Evolutionary conservation across 768 basidiomycete genomes (phyloP).

Genomic region (Candolleomyces efflorescens): DNA sequence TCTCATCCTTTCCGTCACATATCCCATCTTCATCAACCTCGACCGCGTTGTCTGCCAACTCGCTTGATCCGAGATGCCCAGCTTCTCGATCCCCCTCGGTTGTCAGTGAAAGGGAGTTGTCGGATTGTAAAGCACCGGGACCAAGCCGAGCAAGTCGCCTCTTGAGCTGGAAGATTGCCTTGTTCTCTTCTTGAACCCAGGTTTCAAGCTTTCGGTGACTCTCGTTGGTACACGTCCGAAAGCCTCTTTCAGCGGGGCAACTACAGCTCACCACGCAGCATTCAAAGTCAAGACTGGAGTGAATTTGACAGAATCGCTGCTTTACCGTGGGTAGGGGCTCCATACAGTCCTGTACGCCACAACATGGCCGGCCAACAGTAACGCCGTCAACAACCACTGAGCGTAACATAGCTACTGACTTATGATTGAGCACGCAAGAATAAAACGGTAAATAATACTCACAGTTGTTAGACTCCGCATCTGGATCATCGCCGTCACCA

Average conservation of each 20-base stretch:
- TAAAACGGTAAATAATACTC: neutral
- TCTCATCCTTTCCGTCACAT: constrained; percentile 20
- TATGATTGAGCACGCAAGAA: neutral
- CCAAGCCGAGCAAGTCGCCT: neutral
- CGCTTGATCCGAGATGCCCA: neutral
- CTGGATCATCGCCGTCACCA: neutral
- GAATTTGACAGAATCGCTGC: constrained; percentile 4
- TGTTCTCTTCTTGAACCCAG: neutral
- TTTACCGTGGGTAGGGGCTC: neutral
- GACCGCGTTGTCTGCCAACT: constrained; percentile 15
- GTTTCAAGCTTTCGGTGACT: neutral
- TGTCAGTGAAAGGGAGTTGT: neutral
- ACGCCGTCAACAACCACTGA: constrained; percentile 13
- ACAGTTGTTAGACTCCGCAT: neutral
- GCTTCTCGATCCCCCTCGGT: constrained; percentile 12
- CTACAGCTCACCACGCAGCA: neutral
- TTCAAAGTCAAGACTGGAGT: neutral
- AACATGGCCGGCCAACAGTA: constrained; percentile 11
- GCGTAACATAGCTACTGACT: neutral
- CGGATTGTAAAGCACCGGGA: neutral
- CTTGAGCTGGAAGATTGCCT: neutral
- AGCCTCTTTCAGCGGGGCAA: neutral
- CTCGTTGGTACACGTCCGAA: neutral
- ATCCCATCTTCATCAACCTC: constrained; percentile 9
- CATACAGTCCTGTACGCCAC: constrained; percentile 8